Evolutionary conservation across 345 rosid species (phyloP).

Genomic region (Rhodamnia argentea): DNA sequence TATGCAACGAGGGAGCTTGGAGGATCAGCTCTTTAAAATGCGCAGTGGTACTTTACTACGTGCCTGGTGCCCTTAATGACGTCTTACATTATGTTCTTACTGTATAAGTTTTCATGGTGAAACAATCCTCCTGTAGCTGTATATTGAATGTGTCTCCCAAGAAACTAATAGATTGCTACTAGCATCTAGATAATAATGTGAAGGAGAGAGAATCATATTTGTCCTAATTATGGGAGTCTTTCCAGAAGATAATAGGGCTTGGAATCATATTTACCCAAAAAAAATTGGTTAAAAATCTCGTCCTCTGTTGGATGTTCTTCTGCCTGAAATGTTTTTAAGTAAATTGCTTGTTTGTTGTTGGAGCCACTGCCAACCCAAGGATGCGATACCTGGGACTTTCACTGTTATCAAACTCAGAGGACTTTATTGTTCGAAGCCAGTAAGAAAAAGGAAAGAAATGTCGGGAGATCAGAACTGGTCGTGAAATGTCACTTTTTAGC

Average conservation of each 20-base stretch:
- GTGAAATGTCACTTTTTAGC: neutral
- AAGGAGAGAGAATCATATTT: rapidly evolving
- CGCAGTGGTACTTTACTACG: neutral
- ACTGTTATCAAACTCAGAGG: neutral
- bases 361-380: neutral
- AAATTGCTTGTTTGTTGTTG: neutral
- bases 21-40: neutral
- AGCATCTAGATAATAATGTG: neutral
- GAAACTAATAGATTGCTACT: neutral
- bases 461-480: neutral
- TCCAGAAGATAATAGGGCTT: no score
- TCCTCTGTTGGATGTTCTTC: neutral
- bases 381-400: neutral
- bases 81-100: neutral
- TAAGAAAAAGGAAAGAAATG: neutral
- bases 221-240: no score
- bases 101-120: neutral
- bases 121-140: neutral
- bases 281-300: no score
- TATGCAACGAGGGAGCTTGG: neutral
- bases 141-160: neutral
- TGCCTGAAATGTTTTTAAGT: neutral
- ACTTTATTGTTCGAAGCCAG: neutral
- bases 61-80: neutral
- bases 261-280: no score